phyloP scores from a whole-genome alignment of 371 early-diverging fungal species.

The Neoconidiobolus thromboides region DNA sequence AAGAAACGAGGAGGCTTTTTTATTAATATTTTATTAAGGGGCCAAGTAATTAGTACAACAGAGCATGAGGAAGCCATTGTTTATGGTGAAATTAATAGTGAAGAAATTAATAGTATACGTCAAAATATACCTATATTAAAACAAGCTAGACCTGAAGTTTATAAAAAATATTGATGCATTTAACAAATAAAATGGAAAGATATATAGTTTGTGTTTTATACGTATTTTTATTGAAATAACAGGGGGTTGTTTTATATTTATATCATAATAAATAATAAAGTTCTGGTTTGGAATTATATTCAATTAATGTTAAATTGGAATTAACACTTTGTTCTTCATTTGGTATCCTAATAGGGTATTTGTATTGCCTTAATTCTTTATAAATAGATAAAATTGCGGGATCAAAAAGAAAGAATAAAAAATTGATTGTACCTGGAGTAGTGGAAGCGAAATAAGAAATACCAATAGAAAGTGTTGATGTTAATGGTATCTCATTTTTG shows the following conservation, averaged over 20 bases:
- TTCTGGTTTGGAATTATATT: too few relatives aligned
- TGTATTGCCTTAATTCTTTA: too few relatives aligned
- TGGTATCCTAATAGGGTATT: too few relatives aligned
- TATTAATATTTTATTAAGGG: conserved; percentile 14
- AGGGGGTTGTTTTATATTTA: too few relatives aligned
- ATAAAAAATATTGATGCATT: conserved; percentile 14
- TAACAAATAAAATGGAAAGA: too few relatives aligned
- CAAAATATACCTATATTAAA: conserved; percentile 43
- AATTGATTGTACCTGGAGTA: conserved; percentile 2
- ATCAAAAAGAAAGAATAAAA: conserved; percentile 5
- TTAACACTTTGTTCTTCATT: too few relatives aligned
- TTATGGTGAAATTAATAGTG: conserved; percentile 60
- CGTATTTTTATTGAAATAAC: too few relatives aligned
- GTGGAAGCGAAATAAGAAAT: not conserved
- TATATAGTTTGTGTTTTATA: too few relatives aligned
- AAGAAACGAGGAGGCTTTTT: not conserved
- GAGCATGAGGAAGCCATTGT: conserved; percentile 67
- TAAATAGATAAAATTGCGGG: not conserved
- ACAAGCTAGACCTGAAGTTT: conserved; percentile 83
- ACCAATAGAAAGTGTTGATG: too few relatives aligned
- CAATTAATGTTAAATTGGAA: too few relatives aligned
- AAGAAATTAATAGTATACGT: conserved; percentile 35
- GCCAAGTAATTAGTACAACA: conserved; percentile 38
- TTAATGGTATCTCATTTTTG: too few relatives aligned
- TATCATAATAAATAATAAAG: too few relatives aligned